Percentiles rank a stretch among this genome's conserved stretches.
Conservation (phyloP, 2,329 filamentous ascomycete species). For the Clonostachys rhizophaga region DNA sequence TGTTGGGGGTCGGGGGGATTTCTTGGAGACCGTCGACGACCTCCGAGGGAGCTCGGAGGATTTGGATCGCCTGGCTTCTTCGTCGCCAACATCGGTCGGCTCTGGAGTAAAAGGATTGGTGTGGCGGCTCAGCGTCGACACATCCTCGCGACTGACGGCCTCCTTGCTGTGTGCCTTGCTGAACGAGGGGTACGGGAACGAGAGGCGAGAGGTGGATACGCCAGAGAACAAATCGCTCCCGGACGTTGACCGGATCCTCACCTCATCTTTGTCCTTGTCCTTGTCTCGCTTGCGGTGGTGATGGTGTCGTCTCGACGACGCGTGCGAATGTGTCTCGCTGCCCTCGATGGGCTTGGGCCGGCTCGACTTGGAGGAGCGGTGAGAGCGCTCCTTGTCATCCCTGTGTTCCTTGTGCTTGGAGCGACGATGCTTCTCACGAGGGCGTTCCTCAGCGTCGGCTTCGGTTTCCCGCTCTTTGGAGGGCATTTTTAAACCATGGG, state of each 20-base stretch:
- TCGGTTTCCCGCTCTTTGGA: slow-evolving; percentile 36
- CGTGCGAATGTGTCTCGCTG: slow-evolving; percentile 33
- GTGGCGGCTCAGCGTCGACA: slow-evolving; percentile 15
- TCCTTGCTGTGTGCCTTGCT: slow-evolving; percentile 93
- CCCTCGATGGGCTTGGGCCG: slow-evolving; percentile 32
- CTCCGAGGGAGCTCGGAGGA: slow-evolving; percentile 36
- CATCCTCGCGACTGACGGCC: slow-evolving; percentile 59
- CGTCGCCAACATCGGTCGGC: slow-evolving; percentile 1
- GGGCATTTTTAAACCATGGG: slow-evolving; percentile 20
- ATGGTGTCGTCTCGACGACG: slow-evolving; percentile 19
- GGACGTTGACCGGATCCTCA: slow-evolving; percentile 17
- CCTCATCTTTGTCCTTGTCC: slow-evolving; percentile 5
- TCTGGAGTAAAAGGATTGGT: slow-evolving; percentile 53
- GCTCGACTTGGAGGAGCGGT: slow-evolving; percentile 33
- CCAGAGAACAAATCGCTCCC: slow-evolving; percentile 47
- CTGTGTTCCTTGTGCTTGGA: slow-evolving; percentile 26
- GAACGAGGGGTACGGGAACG: slow-evolving; percentile 73
- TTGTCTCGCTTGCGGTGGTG: slow-evolving; percentile 18
- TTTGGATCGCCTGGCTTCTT: slow-evolving; percentile 32
- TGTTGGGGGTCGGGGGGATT: slow-evolving; percentile 46
- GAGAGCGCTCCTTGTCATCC: slow-evolving; percentile 22
- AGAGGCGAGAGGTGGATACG: slow-evolving; percentile 35
- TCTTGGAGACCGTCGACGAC: slow-evolving; percentile 31
- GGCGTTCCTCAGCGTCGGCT: slow-evolving; percentile 22
- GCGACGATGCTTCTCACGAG: slow-evolving; percentile 32